A percentile compares a stretch with the other conserved stretches of the same genome.
phyloP scores from a whole-genome alignment of 1,139 yeast genomes.

The Candida pseudoviswanathii region DNA sequence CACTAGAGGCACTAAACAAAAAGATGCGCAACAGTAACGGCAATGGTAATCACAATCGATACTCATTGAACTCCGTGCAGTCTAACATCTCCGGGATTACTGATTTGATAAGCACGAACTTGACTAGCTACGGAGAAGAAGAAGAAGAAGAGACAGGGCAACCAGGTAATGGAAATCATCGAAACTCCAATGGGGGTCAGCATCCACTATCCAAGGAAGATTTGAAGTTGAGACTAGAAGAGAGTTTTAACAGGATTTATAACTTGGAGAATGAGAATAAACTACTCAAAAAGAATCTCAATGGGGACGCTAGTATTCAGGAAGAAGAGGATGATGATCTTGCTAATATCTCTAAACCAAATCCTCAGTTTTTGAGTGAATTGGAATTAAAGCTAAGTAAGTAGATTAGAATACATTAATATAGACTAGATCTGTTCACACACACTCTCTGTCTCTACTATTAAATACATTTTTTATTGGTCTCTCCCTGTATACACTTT shows the following conservation, averaged over 20 bases:
- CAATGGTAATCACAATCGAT: constrained; percentile 23
- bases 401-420: background rate
- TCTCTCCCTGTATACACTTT: no score
- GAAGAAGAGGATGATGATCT: constrained; percentile 3
- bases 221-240: constrained; percentile 39
- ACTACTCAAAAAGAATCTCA: constrained; percentile 18
- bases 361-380: constrained; percentile 6
- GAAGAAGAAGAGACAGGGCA: constrained; percentile 11
- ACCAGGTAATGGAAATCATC: constrained; percentile 7
- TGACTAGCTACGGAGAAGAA: constrained; percentile 38
- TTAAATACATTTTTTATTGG: background rate
- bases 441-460: no score
- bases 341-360: background rate
- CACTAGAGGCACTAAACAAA: constrained; percentile 33
- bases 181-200: background rate
- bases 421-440: background rate
- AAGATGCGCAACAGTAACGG: constrained; percentile 2
- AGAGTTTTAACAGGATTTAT: constrained; percentile 41
- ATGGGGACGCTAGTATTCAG: background rate
- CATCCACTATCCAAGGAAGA: constrained; percentile 34
- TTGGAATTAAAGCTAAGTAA: constrained; percentile 4
- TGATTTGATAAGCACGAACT: constrained; percentile 42
- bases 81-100: constrained; percentile 47
- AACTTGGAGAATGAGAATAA: constrained; percentile 35
- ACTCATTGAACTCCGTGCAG: constrained; percentile 41